Evolutionary conservation across 1,139 yeast species (phyloP).

Genomic region (Yamadazyma diddensiae): DNA sequence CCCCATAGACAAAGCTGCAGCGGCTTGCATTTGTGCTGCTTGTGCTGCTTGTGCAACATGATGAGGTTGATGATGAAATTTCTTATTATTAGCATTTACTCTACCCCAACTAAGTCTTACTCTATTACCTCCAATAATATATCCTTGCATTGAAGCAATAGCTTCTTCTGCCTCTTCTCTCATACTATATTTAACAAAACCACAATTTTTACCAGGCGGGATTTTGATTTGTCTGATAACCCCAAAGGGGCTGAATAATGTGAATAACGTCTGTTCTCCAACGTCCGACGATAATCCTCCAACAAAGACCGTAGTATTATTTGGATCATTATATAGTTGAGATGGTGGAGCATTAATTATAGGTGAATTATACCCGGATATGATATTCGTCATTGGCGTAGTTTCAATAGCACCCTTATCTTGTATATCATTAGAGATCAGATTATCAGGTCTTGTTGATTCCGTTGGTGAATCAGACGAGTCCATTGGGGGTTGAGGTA

Average conservation of each 20-base stretch:
- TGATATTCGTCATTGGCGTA: background rate
- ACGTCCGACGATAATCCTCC: conserved; percentile 83
- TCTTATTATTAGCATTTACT: conserved; percentile 34
- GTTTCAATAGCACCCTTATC: background rate
- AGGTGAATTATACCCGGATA: conserved; percentile 1
- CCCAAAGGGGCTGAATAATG: conserved; percentile 83
- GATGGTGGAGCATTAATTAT: conserved; percentile 3
- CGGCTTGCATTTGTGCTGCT: conserved; percentile 35
- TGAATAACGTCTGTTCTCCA: conserved; percentile 69
- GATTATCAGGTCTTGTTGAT: background rate
- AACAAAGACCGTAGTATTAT: conserved; percentile 90
- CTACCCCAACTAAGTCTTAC: conserved; percentile 92
- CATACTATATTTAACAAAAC: conserved; percentile 79
- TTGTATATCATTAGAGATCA: background rate
- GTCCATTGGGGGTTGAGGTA: background rate
- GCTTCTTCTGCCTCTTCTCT: conserved; percentile 88
- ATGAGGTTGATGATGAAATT: conserved; percentile 33
- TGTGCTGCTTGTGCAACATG: conserved; percentile 31
- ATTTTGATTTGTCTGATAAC: conserved; percentile 80
- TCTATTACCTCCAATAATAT: conserved; percentile 80
- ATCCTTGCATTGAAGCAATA: conserved; percentile 89
- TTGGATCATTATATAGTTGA: conserved; percentile 60
- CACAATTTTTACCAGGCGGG: conserved; percentile 92
- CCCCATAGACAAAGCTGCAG: conserved; percentile 36
- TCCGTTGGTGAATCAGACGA: background rate